A percentile compares a stretch with the other conserved stretches of the same genome.
Evolutionary conservation across 192 early-diverging fungal genomes (phyloP).

Genomic region (Rhizophagus clarus): DNA sequence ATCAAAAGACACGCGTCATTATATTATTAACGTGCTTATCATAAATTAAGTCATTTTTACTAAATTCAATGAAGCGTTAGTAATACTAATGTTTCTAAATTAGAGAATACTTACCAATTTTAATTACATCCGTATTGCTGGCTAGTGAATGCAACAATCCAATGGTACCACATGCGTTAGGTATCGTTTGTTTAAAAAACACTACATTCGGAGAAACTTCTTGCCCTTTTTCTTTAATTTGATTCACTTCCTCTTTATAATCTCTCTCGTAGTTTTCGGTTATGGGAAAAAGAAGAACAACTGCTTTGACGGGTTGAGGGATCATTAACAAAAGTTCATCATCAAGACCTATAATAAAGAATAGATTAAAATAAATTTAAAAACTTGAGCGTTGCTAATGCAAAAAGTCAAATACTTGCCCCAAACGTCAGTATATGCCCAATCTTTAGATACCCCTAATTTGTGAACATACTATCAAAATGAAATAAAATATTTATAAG

Average conservation of each 20-base stretch:
- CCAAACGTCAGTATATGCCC: slow-evolving; percentile 80
- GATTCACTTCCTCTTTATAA: slow-evolving; percentile 49
- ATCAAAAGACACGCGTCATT: slow-evolving; percentile 13
- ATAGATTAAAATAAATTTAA: neutral
- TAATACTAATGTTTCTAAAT: too few species aligned
- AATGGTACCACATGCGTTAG: slow-evolving; percentile 95
- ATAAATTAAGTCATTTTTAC: neutral
- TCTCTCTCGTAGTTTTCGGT: slow-evolving; percentile 61
- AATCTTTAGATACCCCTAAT: slow-evolving; percentile 64
- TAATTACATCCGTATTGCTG: slow-evolving; percentile 63
- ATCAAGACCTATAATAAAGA: slow-evolving; percentile 65
- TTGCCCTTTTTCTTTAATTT: slow-evolving; percentile 52
- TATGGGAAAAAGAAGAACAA: slow-evolving; percentile 88
- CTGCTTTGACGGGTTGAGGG: slow-evolving; percentile 78
- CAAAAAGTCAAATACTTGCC: slow-evolving; percentile 45
- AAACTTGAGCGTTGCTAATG: neutral
- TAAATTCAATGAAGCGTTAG: neutral
- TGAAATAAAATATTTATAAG: neutral
- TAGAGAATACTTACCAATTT: slow-evolving; percentile 40
- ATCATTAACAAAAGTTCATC: slow-evolving; percentile 79
- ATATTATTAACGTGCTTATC: neutral
- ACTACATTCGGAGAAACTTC: slow-evolving; percentile 61
- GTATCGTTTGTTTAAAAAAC: slow-evolving; percentile 86
- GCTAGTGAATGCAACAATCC: slow-evolving; percentile 87
- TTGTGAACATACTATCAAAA: slow-evolving; percentile 63